A percentile compares a stretch with the other conserved stretches of the same genome.
phyloP scores from a whole-genome alignment of 331 rosid genomes.

The Telfairia occidentalis region DNA sequence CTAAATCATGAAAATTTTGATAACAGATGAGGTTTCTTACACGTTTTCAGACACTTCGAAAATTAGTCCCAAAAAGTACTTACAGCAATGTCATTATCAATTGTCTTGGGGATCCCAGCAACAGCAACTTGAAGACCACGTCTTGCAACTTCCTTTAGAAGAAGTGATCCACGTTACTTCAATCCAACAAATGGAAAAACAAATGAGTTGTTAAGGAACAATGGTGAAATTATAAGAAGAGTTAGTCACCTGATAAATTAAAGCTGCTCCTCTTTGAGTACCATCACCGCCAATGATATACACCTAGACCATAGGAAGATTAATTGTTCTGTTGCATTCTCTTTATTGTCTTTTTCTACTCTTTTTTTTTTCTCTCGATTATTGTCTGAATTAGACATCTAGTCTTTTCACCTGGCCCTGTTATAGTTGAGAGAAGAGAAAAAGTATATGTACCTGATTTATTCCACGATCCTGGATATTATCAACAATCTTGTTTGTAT shows the following conservation, averaged over 20 bases:
- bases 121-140: conserved; percentile 90
- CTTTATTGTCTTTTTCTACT: background rate
- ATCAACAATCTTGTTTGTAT: conserved; percentile 89
- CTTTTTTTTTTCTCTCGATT: background rate
- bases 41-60: background rate
- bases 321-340: conserved; percentile 6
- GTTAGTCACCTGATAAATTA: conserved; percentile 59
- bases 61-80: conserved; percentile 22
- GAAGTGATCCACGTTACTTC: conserved; percentile 23
- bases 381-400: background rate
- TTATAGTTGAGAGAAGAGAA: conserved; percentile 6
- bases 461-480: conserved; percentile 81
- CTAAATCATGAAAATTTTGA: background rate
- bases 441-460: conserved; percentile 57
- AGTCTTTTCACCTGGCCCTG: background rate
- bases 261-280: conserved; percentile 82
- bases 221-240: conserved; percentile 4
- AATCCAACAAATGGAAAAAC: conserved; percentile 12
- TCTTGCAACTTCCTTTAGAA: conserved; percentile 77
- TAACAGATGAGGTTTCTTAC: background rate
- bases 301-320: conserved; percentile 36
- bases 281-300: conserved; percentile 98
- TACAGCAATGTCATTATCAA: conserved; percentile 92
- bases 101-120: conserved; percentile 91
- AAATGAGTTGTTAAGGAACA: conserved; percentile 13